Evolutionary conservation across 2,329 filamentous ascomycete species (phyloP), one percentile per base, ranked within the genome.

Genomic region (Colletotrichum sp.): DNA sequence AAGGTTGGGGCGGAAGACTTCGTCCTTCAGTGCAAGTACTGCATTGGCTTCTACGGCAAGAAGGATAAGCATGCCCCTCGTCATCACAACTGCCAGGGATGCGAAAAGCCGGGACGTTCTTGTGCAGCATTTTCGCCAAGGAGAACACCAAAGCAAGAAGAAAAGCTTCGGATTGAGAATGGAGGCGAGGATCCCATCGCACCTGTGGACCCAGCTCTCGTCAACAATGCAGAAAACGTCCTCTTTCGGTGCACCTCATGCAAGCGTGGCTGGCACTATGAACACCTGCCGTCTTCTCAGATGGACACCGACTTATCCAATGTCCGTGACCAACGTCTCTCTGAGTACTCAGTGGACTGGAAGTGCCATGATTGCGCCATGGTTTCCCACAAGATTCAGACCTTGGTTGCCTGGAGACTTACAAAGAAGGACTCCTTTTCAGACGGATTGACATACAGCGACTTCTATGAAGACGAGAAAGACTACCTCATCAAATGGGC

Each of bases 401-500:
- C 89, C n/a, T 85, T 99, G 8, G 93, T 99, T 69, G 96, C 96
- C 16, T 99, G 97, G 97, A 92, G 96, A 75, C 95, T 95, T 1
- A 83, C 88, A 1, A 87, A 94, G 79, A 86, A 90, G 28, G 87
- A 91, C 15, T 85, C 84, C 2, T 93, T 93, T 79, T 83, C 32
- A 5, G 81, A 88, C 6, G 91, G 89, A 3, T 87, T 89, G 69
- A 86, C 87, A 2, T 88, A 89, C 64, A 86, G 91, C 32, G 86
- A 90, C 69, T 86, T 95, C n/a, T 63, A 60, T n/a, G 86, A 88
- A 39, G 94, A 95, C 71, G 89, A 94, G n/a, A 96, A 96, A 78
- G 95, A 98, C 79, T 99, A 99, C 81, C 90, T 99, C 4, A 87
- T 99, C 80, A 98, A 97, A 82, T 99, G 96, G 95, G 92, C 94